These are phyloP conservation scores for Penicillium atrosanguineum DNA, from an alignment of 495 filamentous ascomycete genomes.

Conservation along the genomic window DNA sequence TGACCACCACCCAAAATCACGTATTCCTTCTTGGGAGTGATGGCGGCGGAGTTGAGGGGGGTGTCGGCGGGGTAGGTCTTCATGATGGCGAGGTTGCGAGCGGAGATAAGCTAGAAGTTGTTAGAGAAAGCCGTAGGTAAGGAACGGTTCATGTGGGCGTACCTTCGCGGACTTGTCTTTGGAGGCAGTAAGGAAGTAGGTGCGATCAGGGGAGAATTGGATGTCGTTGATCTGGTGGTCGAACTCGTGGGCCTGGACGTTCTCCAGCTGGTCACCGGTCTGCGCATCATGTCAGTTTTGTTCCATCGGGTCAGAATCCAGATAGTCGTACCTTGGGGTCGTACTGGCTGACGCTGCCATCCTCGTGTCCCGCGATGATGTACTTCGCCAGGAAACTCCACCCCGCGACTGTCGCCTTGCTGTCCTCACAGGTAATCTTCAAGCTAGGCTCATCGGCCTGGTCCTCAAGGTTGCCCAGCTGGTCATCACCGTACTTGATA, in stretches of 20 bases:
- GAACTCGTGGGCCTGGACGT: constrained; percentile 75
- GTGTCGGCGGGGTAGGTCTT: constrained; percentile 93
- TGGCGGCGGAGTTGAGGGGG: constrained; percentile 91
- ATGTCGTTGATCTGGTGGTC: constrained; percentile 87
- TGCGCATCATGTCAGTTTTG: constrained; percentile 29
- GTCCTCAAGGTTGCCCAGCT: constrained; percentile 47
- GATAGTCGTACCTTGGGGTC: constrained; percentile 74
- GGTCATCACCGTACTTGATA: constrained; percentile 73
- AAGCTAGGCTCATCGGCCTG: constrained; percentile 79
- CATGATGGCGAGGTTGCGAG: constrained; percentile 80
- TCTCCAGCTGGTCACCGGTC: constrained; percentile 80
- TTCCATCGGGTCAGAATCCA: background rate
- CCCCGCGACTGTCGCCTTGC: constrained; percentile 93
- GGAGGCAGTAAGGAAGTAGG: constrained; percentile 95
- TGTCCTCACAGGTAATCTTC: constrained; percentile 86
- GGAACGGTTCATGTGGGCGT: constrained; percentile 11
- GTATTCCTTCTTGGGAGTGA: constrained; percentile 93
- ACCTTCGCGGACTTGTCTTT: constrained; percentile 98
- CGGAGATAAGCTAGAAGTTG: constrained; percentile 63
- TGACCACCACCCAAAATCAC: constrained; percentile 97
- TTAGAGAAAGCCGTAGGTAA: background rate
- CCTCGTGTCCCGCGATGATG: constrained; percentile 97
- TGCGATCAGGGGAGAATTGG: constrained; percentile 90
- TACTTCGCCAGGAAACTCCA: constrained; percentile 91
- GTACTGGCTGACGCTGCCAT: constrained; percentile 90